Evolutionary conservation across 768 basidiomycete species (phyloP), one percentile per base, ranked within the genome.

Genomic region (Russula virescens): DNA sequence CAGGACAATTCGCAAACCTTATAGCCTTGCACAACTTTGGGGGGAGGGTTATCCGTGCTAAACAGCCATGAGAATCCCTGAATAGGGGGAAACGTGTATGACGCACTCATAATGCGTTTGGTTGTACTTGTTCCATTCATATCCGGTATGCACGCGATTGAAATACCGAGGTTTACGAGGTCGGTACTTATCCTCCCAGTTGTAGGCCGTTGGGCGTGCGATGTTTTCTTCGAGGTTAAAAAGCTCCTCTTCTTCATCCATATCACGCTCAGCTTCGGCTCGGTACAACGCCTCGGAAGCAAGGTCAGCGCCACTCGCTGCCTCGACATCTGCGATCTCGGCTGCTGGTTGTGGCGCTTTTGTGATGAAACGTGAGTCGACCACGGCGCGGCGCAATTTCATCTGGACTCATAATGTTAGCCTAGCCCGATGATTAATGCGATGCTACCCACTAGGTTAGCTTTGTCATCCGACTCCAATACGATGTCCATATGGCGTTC

Each of bases 51-150:
- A 71, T 98, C 97, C 68, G 92, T 91, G 72, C 94, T 96, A 68
- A 11, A 54, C 61, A 21, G 53, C 73, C 58, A 73, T 63, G 65
- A 48, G 62, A 69, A 45, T 49, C 45, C 59, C 62, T 49, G 16
- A 21, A 34, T n/a, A 49, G 23, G 16, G 65, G 18, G 51, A 53
- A 53, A 61, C 42, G 60, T 45, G 46, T 19, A 48, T 60, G 23
- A 81, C 91, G 66, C 78, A 96, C 93, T 98, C 97, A 74, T 98
- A 99, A 76, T 98, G 97, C 4, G 97, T 98, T 74, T 98, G 96
- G 74, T 98, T 98, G 75, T 98, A 99, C 79, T 98, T 98, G 80
- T 96, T 98, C 97, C 97, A 99, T 73, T 99, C 97, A 72, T 96
- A 99, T 28, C 97, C 97, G 34, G 97, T 99, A 71, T 98, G 94